Evolutionary conservation across 345 rosid genomes (phyloP).

Genomic region (Melaleuca alternifolia): DNA sequence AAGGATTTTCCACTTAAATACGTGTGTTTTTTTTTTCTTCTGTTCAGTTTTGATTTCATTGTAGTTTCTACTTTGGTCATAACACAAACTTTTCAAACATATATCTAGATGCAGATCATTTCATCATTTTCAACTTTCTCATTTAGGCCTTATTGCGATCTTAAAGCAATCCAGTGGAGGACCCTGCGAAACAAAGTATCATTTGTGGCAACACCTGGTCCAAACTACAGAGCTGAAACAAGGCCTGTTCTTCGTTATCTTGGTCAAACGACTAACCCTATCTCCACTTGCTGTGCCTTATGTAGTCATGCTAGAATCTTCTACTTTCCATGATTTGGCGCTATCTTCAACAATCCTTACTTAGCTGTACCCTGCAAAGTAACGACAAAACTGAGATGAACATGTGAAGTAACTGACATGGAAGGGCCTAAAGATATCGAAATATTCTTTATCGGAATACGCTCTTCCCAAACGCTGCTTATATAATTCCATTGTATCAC

Average conservation of each 20-base stretch:
- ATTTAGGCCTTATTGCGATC: background rate
- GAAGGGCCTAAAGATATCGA: conserved; percentile 9
- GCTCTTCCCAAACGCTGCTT: conserved; percentile 22
- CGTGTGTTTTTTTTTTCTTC: too few relatives aligned
- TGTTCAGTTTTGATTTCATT: too few relatives aligned
- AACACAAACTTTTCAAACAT: background rate
- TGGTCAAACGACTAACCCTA: background rate
- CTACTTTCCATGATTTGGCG: background rate
- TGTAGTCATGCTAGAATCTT: background rate
- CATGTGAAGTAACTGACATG: background rate
- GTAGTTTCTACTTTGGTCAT: background rate
- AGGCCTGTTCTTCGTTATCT: background rate
- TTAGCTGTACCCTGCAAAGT: background rate
- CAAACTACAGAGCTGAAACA: background rate
- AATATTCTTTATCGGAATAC: conserved; percentile 16
- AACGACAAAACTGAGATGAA: background rate
- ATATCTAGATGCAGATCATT: background rate
- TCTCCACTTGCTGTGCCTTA: background rate
- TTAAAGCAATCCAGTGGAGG: background rate
- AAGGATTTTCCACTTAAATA: too few relatives aligned
- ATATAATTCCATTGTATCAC: conserved; percentile 23
- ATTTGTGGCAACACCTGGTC: background rate
- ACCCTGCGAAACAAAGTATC: background rate
- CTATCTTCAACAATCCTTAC: background rate
- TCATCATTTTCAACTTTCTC: background rate